phyloP scores from a whole-genome alignment of 1,139 yeast genomes.

The Pichia sp. region DNA sequence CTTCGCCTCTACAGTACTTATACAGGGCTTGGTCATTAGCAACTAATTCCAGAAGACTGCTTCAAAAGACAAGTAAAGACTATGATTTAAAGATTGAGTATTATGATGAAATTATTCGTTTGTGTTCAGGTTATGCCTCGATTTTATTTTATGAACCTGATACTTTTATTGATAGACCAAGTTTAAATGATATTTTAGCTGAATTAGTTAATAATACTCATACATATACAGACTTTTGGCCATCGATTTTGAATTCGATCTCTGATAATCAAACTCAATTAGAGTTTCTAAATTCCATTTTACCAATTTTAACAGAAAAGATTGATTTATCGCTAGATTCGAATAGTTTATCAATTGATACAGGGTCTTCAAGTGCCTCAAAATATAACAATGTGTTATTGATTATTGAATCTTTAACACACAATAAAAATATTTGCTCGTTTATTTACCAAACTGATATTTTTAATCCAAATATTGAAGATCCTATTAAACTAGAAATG shows the following conservation, averaged over 20 bases:
- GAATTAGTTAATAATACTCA: slow-evolving; percentile 40
- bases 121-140: slow-evolving; percentile 61
- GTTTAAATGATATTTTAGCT: slow-evolving; percentile 37
- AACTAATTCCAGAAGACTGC: slow-evolving; percentile 34
- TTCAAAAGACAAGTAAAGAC: slow-evolving; percentile 28
- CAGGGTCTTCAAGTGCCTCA: slow-evolving; percentile 15
- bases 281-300: slow-evolving; percentile 52
- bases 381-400: slow-evolving; percentile 47
- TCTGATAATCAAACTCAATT: slow-evolving; percentile 58
- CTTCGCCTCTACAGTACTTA: slow-evolving; percentile 42
- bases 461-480: slow-evolving; percentile 40
- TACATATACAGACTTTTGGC: slow-evolving; percentile 47
- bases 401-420: slow-evolving; percentile 53
- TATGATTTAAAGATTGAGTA: slow-evolving; percentile 36
- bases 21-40: slow-evolving; percentile 39
- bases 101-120: slow-evolving; percentile 45
- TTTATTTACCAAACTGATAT: slow-evolving; percentile 51
- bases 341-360: slow-evolving; percentile 39
- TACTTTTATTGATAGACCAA: slow-evolving; percentile 45
- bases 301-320: slow-evolving; percentile 38
- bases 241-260: slow-evolving; percentile 52
- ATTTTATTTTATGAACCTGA: slow-evolving; percentile 67
- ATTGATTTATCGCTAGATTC: slow-evolving; percentile 28
- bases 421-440: slow-evolving; percentile 57
- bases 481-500: slow-evolving; percentile 49